Base-by-base conservation (phyloP, 2,329 filamentous ascomycete species). In the Boeremia exigua region DNA sequence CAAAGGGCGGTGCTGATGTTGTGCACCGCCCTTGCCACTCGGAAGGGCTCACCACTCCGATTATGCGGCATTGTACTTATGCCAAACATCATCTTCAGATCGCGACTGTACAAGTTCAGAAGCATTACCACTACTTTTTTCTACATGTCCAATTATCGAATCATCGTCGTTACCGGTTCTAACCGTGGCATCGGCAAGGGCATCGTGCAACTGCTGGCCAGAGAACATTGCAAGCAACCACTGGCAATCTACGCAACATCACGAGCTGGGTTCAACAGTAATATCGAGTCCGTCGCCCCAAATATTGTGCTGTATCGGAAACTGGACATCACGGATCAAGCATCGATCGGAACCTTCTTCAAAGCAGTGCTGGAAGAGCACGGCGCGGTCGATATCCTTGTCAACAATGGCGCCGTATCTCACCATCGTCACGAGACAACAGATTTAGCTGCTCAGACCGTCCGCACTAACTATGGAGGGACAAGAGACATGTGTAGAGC, bases 161-260 rank as follows among this genome's bases (percentile, higher is more conserved):
- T n/a, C n/a, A 53, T 66, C 29, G 56, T 65, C 17, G 63, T 65
- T 12, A 65, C 60, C n/a, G 63, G 62, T 19, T 28, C 58, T 7
- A 65, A 58, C 28, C 58, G 62, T 7, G 62, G 63, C 10, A 40
- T 65, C 9, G 63, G 63, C 15, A 63, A 56, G 34, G 63, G 59
- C 47, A 66, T 63, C 44, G 36, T 57, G 37, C 48, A 52, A 19
- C 50, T 64, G 9, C 61, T 66, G 4, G 61, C 59, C 7, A 44
- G 32, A 39, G 59, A 55, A 23, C 47, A 61, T 9, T 33, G 52
- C 17, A n/a, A 48, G 15, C 54, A 40, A 5, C 60, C 61, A 6
- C 25, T 65, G 7, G 47, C n/a, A 5, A 60, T 66, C 28, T 61
- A 65, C n/a, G 61, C 63, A 33, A 65, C 63, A 14, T 66, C 61